Percentiles rank a stretch among this genome's conserved stretches.
phyloP scores from a whole-genome alignment of 2,329 filamentous ascomycete species.

The Didymella exigua region DNA sequence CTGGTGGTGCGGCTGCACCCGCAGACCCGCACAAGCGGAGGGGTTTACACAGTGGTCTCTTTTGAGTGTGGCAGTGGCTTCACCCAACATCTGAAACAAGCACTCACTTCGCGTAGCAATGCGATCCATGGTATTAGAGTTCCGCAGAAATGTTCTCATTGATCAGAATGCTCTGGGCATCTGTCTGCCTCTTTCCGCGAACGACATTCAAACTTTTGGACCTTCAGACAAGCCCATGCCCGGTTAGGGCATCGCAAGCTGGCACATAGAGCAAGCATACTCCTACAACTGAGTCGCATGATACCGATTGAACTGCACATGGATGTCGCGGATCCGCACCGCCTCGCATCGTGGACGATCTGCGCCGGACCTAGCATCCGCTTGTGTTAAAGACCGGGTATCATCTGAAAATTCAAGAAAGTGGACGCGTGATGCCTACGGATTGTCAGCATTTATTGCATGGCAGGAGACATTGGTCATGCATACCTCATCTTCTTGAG shows the following conservation, averaged over 20 bases:
- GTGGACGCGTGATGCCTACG: neutral
- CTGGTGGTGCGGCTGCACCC: neutral
- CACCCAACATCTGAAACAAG: too few species aligned
- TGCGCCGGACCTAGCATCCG: neutral
- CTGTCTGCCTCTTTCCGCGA: neutral
- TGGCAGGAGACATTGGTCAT: neutral
- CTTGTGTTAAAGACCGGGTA: neutral
- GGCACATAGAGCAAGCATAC: neutral
- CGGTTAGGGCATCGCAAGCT: neutral
- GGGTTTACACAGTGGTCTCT: slow-evolving; percentile 5
- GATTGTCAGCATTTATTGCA: neutral
- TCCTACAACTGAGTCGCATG: neutral
- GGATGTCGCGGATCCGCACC: slow-evolving; percentile 7
- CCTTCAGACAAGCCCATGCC: neutral
- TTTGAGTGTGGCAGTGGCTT: neutral
- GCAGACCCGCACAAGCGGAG: slow-evolving; percentile 13
- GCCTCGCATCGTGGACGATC: slow-evolving; percentile 1
- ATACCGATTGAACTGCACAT: neutral
- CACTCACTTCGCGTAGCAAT: too few species aligned
- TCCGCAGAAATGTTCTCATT: neutral
- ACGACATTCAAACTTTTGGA: neutral
- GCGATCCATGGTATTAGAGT: too few species aligned
- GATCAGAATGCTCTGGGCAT: neutral
- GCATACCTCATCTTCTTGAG: slow-evolving; percentile 9
- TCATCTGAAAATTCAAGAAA: neutral